phyloP scores from a whole-genome alignment of 495 filamentous ascomycete species.

The Penicilliopsis zonata region DNA sequence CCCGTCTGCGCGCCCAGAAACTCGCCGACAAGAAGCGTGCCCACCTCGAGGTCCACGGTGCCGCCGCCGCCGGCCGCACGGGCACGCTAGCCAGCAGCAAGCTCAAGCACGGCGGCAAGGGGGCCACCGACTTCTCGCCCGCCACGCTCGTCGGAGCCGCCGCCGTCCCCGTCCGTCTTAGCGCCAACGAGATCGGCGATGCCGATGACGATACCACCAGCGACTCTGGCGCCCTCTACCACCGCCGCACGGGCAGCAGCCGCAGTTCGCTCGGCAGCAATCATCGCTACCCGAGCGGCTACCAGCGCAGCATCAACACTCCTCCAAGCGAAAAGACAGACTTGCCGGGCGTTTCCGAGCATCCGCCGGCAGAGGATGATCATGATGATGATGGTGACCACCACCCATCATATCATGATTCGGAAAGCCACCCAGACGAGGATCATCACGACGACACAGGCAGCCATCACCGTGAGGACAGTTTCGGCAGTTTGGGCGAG shows the following conservation, averaged over 20 bases:
- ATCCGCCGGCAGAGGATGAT: slow-evolving; percentile 33
- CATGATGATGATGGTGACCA: slow-evolving; percentile 24
- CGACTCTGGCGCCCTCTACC: slow-evolving; percentile 42
- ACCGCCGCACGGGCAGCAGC: slow-evolving; percentile 66
- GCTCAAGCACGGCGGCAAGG: slow-evolving; percentile 66
- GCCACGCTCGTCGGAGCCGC: slow-evolving; percentile 62
- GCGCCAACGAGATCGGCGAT: slow-evolving; percentile 87
- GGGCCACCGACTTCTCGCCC: slow-evolving; percentile 58
- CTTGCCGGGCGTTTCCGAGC: slow-evolving; percentile 39
- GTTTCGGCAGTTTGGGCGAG: slow-evolving; percentile 42
- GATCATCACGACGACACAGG: slow-evolving; percentile 34
- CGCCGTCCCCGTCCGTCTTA: slow-evolving; percentile 79
- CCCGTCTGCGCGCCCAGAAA: slow-evolving; percentile 66
- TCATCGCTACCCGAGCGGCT: slow-evolving; percentile 42
- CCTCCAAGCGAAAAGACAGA: slow-evolving; percentile 44
- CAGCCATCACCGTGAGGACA: slow-evolving; percentile 30
- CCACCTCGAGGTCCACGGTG: slow-evolving; percentile 63
- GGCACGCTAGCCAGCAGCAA: slow-evolving; percentile 60
- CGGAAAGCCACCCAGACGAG: not conserved
- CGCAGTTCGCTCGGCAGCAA: slow-evolving; percentile 66
- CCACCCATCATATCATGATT: slow-evolving; percentile 11
- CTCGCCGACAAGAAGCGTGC: slow-evolving; percentile 75
- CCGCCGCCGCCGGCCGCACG: slow-evolving; percentile 27
- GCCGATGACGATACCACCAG: slow-evolving; percentile 58
- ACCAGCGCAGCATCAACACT: slow-evolving; percentile 49